A percentile compares a stretch with the other conserved stretches of the same genome.
Evolutionary conservation across 176 grass and related monocot genomes (phyloP).

Genomic region (Dendrocalamus sinicus): DNA sequence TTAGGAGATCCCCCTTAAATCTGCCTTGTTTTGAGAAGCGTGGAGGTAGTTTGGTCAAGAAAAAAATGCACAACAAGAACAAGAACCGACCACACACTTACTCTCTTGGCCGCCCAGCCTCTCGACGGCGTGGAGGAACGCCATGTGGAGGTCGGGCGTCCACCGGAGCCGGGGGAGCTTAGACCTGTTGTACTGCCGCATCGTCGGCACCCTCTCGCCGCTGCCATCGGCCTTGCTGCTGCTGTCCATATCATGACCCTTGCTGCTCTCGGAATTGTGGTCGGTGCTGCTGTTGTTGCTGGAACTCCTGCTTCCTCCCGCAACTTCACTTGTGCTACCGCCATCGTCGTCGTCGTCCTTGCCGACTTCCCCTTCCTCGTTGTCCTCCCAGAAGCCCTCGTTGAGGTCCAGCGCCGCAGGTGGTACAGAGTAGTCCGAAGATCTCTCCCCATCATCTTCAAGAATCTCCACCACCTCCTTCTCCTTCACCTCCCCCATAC

Average conservation of each 20-base stretch:
- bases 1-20: not conserved
- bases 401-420: conserved; percentile 69
- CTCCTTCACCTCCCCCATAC: conserved; percentile 56
- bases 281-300: conserved; percentile 64
- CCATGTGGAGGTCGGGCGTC: conserved; percentile 92
- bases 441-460: conserved; percentile 48
- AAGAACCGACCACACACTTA: conserved; percentile 38
- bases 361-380: conserved; percentile 19
- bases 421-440: conserved; percentile 31
- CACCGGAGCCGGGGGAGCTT: conserved; percentile 87
- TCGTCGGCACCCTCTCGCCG: conserved; percentile 48
- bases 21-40: not conserved
- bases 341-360: conserved; percentile 25
- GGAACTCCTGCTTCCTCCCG: conserved; percentile 40
- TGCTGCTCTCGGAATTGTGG: conserved; percentile 44
- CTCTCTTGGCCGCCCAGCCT: conserved; percentile 97
- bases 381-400: conserved; percentile 44
- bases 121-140: conserved; percentile 90
- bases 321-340: conserved; percentile 49
- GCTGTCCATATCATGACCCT: conserved; percentile 34
- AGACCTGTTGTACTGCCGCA: conserved; percentile 90
- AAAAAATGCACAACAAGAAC: not conserved
- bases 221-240: conserved; percentile 54
- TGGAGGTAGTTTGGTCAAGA: not conserved
- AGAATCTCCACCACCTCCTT: conserved; percentile 58